A percentile compares a stretch with the other conserved stretches of the same genome.
These are phyloP conservation scores for Jatropha curcas DNA, from an alignment of 345 rosid genomes.

Conservation along the genomic window DNA sequence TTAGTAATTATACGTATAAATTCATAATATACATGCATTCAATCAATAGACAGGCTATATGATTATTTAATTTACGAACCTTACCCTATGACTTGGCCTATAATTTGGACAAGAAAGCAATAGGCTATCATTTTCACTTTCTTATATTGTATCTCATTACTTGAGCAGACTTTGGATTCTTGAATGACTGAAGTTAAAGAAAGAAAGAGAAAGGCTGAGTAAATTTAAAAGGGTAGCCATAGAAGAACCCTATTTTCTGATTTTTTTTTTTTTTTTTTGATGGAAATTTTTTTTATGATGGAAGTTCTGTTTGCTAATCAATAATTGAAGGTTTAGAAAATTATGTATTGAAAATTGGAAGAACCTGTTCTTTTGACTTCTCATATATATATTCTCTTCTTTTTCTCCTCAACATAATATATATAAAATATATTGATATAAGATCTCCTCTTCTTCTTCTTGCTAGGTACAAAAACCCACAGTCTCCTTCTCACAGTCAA, in stretches of 20 bases:
- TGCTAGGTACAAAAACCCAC: no score
- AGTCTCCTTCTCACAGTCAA: no score
- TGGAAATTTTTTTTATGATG: no score
- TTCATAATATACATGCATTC: not conserved
- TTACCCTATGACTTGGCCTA: constrained; percentile 15
- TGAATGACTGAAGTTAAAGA: constrained; percentile 4
- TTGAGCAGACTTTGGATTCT: constrained; percentile 27
- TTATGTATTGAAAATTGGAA: no score
- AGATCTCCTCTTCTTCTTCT: no score
- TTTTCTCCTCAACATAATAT: no score
- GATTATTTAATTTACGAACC: not conserved
- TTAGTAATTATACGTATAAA: not conserved
- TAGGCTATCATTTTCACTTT: constrained; percentile 12
- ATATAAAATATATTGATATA: no score
- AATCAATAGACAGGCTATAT: not conserved
- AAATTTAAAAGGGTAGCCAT: constrained; percentile 2
- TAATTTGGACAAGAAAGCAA: constrained; percentile 14
- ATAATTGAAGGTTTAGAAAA: no score
- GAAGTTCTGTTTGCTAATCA: no score
- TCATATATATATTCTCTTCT: no score
- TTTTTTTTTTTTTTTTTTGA: no score
- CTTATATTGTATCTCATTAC: constrained; percentile 1
- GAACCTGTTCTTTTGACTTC: no score
- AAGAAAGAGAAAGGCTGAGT: not conserved
- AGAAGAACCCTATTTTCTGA: constrained; percentile 11